phyloP scores from a whole-genome alignment of 2,329 filamentous ascomycete species.

The Hypoxylon sp. region DNA sequence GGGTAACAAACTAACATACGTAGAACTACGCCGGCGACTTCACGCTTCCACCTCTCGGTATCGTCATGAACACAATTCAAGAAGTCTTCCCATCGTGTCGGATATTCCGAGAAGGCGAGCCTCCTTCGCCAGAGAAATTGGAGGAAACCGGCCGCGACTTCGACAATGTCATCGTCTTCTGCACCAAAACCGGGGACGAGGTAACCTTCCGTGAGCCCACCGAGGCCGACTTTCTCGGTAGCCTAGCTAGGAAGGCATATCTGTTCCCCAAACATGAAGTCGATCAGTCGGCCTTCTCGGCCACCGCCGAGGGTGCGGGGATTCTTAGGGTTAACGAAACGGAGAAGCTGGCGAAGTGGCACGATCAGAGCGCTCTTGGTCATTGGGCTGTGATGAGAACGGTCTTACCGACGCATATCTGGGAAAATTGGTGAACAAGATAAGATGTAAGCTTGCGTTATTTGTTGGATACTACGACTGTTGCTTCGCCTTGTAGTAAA shows the following conservation, averaged over 20 bases:
- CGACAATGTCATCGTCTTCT: slow-evolving; percentile 97
- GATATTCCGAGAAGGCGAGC: slow-evolving; percentile 81
- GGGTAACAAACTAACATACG: slow-evolving; percentile 17
- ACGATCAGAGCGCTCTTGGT: slow-evolving; percentile 77
- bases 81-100: slow-evolving; percentile 88
- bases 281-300: slow-evolving; percentile 58
- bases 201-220: slow-evolving; percentile 73
- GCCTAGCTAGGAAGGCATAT: slow-evolving; percentile 73
- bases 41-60: slow-evolving; percentile 74
- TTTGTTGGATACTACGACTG: no score
- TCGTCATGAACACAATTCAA: slow-evolving; percentile 84
- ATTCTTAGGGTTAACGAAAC: slow-evolving; percentile 72
- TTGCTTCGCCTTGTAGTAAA: no score
- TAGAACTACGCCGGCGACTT: slow-evolving; percentile 97
- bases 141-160: slow-evolving; percentile 71
- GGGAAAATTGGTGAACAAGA: slow-evolving; percentile 80
- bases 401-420: slow-evolving; percentile 79
- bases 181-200: slow-evolving; percentile 65
- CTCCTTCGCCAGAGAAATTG: slow-evolving; percentile 57
- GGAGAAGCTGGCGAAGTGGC: slow-evolving; percentile 72
- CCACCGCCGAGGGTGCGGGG: slow-evolving; percentile 54
- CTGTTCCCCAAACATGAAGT: slow-evolving; percentile 79
- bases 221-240: slow-evolving; percentile 74
- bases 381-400: slow-evolving; percentile 94
- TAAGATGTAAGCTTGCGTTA: no score